Base-by-base conservation (phyloP, 352 stramenopile species). In the Globisporangium recalcitrans region DNA sequence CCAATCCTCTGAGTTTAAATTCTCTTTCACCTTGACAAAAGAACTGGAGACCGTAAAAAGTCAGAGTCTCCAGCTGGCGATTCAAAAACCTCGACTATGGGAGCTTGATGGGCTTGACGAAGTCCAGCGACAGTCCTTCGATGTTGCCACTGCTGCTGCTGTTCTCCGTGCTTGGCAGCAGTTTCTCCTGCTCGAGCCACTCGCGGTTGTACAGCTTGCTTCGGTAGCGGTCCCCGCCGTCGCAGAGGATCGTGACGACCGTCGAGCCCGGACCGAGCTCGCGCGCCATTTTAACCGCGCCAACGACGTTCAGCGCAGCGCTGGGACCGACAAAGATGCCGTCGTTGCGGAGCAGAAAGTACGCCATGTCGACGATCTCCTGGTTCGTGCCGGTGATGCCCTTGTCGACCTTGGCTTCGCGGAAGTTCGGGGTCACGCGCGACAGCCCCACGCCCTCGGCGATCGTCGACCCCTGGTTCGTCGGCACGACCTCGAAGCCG, bases 381-480 rank as follows among this genome's bases (percentile, higher is more conserved):
- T 97, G 84, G 64, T 97, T 96, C 1, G 87, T 87, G 46, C 93
- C 91, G 55, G 90, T 90, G 70, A 98, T 84, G 27, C 96, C 92
- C 63, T 90, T 80, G 70, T 98, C 94, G 4, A 98, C 74, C 26
- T 96, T 70, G 0, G 77, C 84, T 8, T 93, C 79, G 60, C 93
- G 90, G 48, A 96, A 88, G 76, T 98, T 98, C 26, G 87, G 85
- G 13, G 93, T 97, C 57, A 98, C 87, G 24, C 96, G 96, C 27
- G 90, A 79, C 4, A 97, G 83, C 8, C 91, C 95, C 49, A 99
- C 95, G 24, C 96, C 96, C 74, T 99, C 94, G 46, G 97, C 97
- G 53, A 93, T 98, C 70, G 87, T 98, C 68, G 58, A 83, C 58
- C 72, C 93, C 49, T 84, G 78, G 0, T 83, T 81, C 31, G 88